Conservation (phyloP, 1,284 basidiomycete genomes). For the Ganoderma meredithae region DNA sequence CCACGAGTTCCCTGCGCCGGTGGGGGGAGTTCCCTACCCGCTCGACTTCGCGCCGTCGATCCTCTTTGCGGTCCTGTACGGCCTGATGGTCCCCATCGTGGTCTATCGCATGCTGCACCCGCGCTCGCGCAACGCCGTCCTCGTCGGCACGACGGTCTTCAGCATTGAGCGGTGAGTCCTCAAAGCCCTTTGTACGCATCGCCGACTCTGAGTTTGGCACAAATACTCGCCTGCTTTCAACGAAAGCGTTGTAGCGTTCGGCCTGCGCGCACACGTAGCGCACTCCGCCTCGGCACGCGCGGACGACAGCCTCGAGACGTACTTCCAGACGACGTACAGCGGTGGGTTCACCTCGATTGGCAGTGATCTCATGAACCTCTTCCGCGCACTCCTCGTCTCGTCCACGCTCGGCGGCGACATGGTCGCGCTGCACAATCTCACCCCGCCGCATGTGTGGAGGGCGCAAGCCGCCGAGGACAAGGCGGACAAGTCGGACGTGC, state of each 20-base stretch:
- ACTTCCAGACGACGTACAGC: slow-evolving; percentile 42
- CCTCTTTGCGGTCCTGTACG: slow-evolving; percentile 30
- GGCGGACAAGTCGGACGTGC: not conserved
- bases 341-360: slow-evolving; percentile 42
- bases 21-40: slow-evolving; percentile 18
- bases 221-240: not conserved
- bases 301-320: slow-evolving; percentile 38
- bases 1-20: slow-evolving; percentile 13
- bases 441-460: not conserved
- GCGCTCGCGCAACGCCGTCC: slow-evolving; percentile 25
- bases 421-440: slow-evolving; percentile 10
- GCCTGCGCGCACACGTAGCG: slow-evolving; percentile 42
- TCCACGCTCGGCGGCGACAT: slow-evolving; percentile 32
- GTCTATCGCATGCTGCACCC: slow-evolving; percentile 25
- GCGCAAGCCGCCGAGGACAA: not conserved
- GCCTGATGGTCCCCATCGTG: slow-evolving; percentile 22
- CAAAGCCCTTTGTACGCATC: no score
- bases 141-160: slow-evolving; percentile 29
- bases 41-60: slow-evolving; percentile 17
- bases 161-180: slow-evolving; percentile 32
- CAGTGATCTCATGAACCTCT: slow-evolving; percentile 36
- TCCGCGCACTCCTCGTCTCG: slow-evolving; percentile 42
- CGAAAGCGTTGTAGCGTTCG: slow-evolving; percentile 35
- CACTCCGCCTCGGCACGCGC: slow-evolving; percentile 32
- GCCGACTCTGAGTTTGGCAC: no score